These are phyloP conservation scores for Ophiostoma pallidulum DNA, from an alignment of 2,329 filamentous ascomycete genomes.

Conservation along the genomic window DNA sequence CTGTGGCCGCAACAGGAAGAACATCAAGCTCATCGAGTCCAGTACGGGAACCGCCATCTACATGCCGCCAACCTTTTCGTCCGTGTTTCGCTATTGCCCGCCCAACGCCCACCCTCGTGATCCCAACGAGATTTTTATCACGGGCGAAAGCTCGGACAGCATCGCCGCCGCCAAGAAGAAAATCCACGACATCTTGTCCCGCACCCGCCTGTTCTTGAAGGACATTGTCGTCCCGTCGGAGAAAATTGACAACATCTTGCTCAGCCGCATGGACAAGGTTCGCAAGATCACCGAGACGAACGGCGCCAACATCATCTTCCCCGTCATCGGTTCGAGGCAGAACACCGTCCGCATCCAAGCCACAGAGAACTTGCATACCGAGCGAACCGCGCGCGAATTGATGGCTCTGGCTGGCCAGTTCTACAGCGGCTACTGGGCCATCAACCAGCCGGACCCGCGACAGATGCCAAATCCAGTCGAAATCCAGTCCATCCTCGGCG, in stretches of 20 bases:
- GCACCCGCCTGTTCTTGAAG: slow-evolving; percentile 79
- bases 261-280: slow-evolving; percentile 88
- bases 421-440: slow-evolving; percentile 94
- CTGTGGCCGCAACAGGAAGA: slow-evolving; percentile 88
- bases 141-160: slow-evolving; percentile 73
- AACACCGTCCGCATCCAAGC: slow-evolving; percentile 85
- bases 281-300: slow-evolving; percentile 97
- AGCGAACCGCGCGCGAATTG: slow-evolving; percentile 88
- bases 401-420: slow-evolving; percentile 96
- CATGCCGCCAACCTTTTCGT: slow-evolving; percentile 89
- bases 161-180: slow-evolving; percentile 87
- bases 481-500: slow-evolving; percentile 80
- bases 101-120: slow-evolving; percentile 71
- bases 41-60: slow-evolving; percentile 95
- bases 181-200: slow-evolving; percentile 73
- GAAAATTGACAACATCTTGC: slow-evolving; percentile 90
- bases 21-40: slow-evolving; percentile 96
- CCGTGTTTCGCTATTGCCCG: slow-evolving; percentile 83
- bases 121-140: slow-evolving; percentile 89
- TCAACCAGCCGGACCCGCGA: slow-evolving; percentile 64
- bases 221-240: slow-evolving; percentile 81
- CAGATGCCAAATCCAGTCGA: slow-evolving; percentile 57
- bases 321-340: slow-evolving; percentile 74
- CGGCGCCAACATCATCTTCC: slow-evolving; percentile 89
- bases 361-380: slow-evolving; percentile 84